Conservation (phyloP, 2,329 filamentous ascomycete genomes). For the Fusarium proliferatum region DNA sequence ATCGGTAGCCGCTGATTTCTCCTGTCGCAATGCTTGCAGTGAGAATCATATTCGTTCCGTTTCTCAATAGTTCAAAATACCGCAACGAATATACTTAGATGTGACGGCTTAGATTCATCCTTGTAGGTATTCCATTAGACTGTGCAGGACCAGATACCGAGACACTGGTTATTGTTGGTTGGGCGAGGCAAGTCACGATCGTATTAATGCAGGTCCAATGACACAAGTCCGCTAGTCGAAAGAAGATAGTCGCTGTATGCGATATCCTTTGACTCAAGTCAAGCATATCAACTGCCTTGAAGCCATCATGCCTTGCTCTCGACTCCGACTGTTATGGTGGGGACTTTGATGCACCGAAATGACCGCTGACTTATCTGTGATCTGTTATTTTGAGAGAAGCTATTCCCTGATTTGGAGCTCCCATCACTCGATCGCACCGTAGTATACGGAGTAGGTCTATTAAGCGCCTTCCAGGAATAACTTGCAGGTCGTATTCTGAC, state of each 20-base stretch:
- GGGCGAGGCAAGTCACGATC: slow-evolving; percentile 22
- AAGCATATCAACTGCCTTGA: neutral
- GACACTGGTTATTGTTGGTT: slow-evolving; percentile 15
- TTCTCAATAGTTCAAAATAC: neutral
- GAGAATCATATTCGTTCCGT: slow-evolving; percentile 1
- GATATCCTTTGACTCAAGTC: neutral
- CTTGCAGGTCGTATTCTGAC: slow-evolving; percentile 7
- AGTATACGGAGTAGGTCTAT: neutral
- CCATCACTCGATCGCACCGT: neutral
- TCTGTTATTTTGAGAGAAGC: neutral
- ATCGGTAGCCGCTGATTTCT: slow-evolving; percentile 22
- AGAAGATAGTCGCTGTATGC: neutral
- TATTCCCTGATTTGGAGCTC: neutral
- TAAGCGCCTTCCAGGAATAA: neutral
- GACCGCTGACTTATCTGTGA: slow-evolving; percentile 5
- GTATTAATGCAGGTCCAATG: slow-evolving; percentile 20
- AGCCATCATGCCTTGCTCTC: neutral
- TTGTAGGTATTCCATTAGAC: neutral
- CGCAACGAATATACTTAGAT: neutral
- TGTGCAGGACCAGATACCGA: slow-evolving; percentile 19
- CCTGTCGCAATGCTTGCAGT: neutral
- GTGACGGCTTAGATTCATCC: neutral
- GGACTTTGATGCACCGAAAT: neutral
- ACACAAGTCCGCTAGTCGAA: neutral
- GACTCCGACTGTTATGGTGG: neutral